A percentile compares a stretch with the other conserved stretches of the same genome.
Evolutionary conservation across 441 rosid species (phyloP).

Genomic region (Gossypium schwendimanii): DNA sequence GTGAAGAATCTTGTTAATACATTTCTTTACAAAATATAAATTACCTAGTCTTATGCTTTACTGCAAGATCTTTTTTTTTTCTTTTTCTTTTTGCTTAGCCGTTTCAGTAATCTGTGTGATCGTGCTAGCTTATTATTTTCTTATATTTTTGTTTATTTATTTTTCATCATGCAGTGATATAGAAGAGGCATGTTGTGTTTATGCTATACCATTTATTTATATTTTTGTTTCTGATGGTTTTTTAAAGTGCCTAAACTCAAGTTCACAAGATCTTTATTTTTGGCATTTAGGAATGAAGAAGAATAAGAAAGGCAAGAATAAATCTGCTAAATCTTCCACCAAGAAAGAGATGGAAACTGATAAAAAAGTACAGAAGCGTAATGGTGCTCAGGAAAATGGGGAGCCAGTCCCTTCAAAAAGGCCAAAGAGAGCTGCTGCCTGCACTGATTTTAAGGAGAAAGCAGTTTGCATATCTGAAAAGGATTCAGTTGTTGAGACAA

Average conservation of each 20-base stretch:
- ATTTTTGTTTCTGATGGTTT: background rate
- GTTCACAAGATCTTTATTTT: background rate
- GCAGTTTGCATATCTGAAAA: slow-evolving; percentile 28
- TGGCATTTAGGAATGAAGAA: slow-evolving; percentile 2
- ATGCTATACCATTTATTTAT: background rate
- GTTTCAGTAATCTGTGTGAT: background rate
- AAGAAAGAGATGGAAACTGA: background rate
- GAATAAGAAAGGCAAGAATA: slow-evolving; percentile 4
- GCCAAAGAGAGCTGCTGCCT: slow-evolving; percentile 63
- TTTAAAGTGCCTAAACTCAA: background rate
- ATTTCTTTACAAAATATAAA: too few species aligned
- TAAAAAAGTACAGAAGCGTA: background rate
- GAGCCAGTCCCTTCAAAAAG: slow-evolving; percentile 24
- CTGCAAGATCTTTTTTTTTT: too few species aligned
- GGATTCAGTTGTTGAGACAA: slow-evolving; percentile 36
- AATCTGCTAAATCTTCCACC: background rate
- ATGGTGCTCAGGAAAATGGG: background rate
- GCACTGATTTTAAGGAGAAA: slow-evolving; percentile 46
- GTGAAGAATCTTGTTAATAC: background rate
- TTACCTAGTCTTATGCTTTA: too few species aligned
- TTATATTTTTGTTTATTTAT: background rate
- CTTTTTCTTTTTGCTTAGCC: too few species aligned
- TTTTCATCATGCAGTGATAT: background rate
- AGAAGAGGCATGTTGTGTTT: background rate
- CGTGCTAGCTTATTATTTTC: background rate